These are phyloP conservation scores for Aphelidium insulamus DNA, from an alignment of 371 early-diverging fungal genomes.

Conservation along the genomic window DNA sequence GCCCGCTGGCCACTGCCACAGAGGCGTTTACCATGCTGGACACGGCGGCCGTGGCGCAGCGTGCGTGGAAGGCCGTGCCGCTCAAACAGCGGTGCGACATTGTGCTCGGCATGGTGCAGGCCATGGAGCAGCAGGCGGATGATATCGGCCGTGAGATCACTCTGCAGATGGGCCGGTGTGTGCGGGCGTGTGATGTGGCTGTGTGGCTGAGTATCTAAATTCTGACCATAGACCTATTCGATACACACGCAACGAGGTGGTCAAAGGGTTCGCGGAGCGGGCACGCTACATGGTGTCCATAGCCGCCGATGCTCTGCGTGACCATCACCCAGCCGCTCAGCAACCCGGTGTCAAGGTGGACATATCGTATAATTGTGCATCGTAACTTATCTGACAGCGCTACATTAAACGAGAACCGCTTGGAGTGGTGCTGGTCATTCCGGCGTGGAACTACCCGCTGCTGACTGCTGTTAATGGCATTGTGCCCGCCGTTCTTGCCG, in stretches of 20 bases:
- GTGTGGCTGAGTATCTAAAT: not conserved
- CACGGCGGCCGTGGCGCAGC: too few species aligned
- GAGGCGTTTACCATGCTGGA: too few species aligned
- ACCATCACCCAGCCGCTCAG: slow-evolving; percentile 18
- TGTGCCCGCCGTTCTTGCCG: slow-evolving; percentile 50
- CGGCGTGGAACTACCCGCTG: slow-evolving; percentile 51
- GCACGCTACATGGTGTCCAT: slow-evolving; percentile 48
- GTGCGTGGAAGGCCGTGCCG: slow-evolving; percentile 24
- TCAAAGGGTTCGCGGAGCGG: slow-evolving; percentile 43
- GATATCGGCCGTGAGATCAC: slow-evolving; percentile 33
- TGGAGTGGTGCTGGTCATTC: slow-evolving; percentile 32
- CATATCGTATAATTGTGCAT: too few species aligned
- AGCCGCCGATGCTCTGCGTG: slow-evolving; percentile 33
- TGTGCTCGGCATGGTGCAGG: slow-evolving; percentile 24
- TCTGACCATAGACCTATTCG: slow-evolving; percentile 28
- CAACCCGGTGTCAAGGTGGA: slow-evolving; percentile 26
- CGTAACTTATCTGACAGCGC: too few species aligned
- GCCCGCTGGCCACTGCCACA: too few species aligned
- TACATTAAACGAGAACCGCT: slow-evolving; percentile 49
- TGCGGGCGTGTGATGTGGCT: too few species aligned
- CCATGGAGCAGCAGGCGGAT: slow-evolving; percentile 31
- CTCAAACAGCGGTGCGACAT: slow-evolving; percentile 27
- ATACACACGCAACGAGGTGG: slow-evolving; percentile 43
- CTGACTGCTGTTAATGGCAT: slow-evolving; percentile 42
- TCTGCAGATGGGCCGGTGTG: slow-evolving; percentile 37